These are phyloP conservation scores for Eucalyptus albens DNA, from an alignment of 345 rosid species.

Conservation along the genomic window DNA sequence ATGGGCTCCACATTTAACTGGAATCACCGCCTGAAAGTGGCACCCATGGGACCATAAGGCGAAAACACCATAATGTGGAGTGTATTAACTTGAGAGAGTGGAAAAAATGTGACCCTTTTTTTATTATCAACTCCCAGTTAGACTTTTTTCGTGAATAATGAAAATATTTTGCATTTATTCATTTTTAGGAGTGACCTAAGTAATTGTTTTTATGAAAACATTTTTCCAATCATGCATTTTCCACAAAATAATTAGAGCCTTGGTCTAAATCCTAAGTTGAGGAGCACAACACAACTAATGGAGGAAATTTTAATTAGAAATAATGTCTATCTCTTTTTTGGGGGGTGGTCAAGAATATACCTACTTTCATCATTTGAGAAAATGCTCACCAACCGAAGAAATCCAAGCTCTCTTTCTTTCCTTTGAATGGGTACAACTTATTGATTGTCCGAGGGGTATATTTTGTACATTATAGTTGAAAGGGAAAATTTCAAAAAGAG, in stretches of 20 bases:
- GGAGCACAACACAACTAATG: background rate
- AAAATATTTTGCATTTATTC: no score
- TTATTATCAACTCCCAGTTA: no score
- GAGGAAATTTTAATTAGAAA: background rate
- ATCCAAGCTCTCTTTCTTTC: background rate
- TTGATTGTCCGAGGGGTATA: background rate
- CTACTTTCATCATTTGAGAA: background rate
- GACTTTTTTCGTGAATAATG: background rate
- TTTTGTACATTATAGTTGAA: no score
- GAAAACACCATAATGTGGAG: background rate
- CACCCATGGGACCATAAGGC: background rate
- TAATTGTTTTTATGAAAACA: no score
- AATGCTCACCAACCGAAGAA: background rate
- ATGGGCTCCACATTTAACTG: background rate
- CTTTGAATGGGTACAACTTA: background rate
- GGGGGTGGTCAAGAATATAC: background rate
- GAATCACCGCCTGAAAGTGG: background rate
- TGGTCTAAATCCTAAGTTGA: background rate
- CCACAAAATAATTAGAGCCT: background rate
- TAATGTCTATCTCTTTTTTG: no score
- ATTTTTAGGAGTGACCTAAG: no score
- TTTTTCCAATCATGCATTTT: background rate
- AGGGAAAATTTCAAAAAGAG: no score
- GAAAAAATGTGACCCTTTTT: background rate
- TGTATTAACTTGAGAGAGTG: background rate